These are phyloP conservation scores for Luffa acutangula DNA, from an alignment of 306 rosid species.

Conservation along the genomic window DNA sequence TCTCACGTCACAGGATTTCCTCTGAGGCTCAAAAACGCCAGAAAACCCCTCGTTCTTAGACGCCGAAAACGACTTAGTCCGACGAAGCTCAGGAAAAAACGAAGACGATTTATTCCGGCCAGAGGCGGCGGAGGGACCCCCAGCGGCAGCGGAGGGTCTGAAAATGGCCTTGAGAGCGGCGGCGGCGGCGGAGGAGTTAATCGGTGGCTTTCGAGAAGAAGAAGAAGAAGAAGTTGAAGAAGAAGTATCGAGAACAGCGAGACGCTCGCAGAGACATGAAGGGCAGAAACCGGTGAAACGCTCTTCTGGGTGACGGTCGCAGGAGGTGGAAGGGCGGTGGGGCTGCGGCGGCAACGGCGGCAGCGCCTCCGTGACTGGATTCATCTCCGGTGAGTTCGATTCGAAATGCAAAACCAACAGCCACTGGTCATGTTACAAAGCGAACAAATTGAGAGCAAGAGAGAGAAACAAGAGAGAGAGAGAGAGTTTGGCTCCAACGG, in stretches of 20 bases:
- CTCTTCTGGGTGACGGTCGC: constrained; percentile 78
- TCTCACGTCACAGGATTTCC: constrained; percentile 90
- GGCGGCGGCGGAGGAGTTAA: constrained; percentile 71
- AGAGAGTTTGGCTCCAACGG: constrained; percentile 66
- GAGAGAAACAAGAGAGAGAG: constrained; percentile 14
- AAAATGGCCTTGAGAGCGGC: constrained; percentile 90
- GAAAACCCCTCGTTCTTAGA: constrained; percentile 83
- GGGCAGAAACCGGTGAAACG: constrained; percentile 96
- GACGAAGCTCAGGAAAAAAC: constrained; percentile 80
- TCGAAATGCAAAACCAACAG: constrained; percentile 23
- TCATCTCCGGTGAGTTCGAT: constrained; percentile 52
- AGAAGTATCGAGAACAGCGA: constrained; percentile 74
- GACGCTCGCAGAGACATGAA: constrained; percentile 98
- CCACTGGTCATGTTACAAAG: constrained; percentile 55
- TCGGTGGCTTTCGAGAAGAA: constrained; percentile 48
- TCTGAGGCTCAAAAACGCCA: constrained; percentile 79
- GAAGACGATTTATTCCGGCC: constrained; percentile 29
- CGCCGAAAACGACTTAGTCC: constrained; percentile 90
- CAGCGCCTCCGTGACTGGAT: constrained; percentile 45
- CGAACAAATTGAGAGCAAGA: neutral
- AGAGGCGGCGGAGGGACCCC: neutral
- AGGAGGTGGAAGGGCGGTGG: constrained; percentile 71
- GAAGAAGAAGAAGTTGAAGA: constrained; percentile 22
- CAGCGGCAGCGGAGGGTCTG: constrained; percentile 33
- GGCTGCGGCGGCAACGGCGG: constrained; percentile 54